These are phyloP conservation scores for Trichoderma sp. DNA, from an alignment of 2,329 filamentous ascomycete genomes.

Conservation along the genomic window DNA sequence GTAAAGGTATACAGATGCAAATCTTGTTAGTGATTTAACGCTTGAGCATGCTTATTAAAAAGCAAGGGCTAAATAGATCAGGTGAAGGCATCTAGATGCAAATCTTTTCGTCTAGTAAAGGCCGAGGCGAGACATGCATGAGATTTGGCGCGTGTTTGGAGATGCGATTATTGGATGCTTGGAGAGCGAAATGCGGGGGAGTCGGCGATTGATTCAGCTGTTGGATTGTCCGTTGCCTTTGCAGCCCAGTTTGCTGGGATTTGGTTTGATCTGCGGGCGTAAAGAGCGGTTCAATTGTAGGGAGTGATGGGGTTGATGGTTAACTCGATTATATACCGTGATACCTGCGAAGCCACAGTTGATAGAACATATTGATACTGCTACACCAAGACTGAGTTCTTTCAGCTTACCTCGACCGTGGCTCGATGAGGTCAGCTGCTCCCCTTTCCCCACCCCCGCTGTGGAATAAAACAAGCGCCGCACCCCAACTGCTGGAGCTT, in stretches of 20 bases:
- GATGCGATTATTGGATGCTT: not conserved
- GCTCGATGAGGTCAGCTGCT: constrained; percentile 18
- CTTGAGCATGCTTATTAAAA: not conserved
- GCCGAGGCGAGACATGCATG: constrained; percentile 15
- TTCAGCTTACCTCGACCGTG: constrained; percentile 16
- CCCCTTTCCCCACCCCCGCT: not conserved
- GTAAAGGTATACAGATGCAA: not conserved
- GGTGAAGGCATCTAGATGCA: not conserved
- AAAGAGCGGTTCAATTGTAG: not conserved
- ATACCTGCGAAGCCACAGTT: not conserved
- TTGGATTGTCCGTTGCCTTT: not conserved
- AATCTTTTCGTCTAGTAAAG: not conserved
- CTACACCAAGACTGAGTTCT: not conserved
- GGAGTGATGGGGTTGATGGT: not conserved
- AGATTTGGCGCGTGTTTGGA: not conserved
- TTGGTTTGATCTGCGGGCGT: too few relatives aligned
- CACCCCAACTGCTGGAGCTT: not conserved
- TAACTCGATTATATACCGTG: not conserved
- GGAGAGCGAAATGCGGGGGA: not conserved
- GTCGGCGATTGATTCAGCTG: not conserved
- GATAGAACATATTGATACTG: not conserved
- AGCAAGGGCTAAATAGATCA: not conserved
- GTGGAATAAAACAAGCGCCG: not conserved
- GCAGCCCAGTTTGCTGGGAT: not conserved
- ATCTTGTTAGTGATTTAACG: too few relatives aligned